Base-by-base conservation (phyloP, 2,329 filamentous ascomycete species). In the Colletotrichum brevisporum region DNA sequence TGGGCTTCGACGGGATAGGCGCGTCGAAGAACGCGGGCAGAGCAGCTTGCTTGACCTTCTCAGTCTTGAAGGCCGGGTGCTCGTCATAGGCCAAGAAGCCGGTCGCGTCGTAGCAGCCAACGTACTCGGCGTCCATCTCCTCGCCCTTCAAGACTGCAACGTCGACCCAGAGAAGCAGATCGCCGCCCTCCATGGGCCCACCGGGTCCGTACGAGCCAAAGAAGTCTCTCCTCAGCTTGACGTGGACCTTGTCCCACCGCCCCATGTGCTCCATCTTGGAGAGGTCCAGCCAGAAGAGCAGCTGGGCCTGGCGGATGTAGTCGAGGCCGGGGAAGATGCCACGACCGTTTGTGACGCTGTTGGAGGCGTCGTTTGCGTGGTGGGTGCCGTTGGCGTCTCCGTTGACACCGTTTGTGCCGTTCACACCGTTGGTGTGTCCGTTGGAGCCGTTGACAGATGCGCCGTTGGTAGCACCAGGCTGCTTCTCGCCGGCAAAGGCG, bases 191-290 rank as follows among this genome's bases (percentile, higher is more conserved):
- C 65, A 68, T 68, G 2, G 56, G 45, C 18, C 65, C 65, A 36
- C 65, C 65, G 36, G 65, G 65, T 12, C 65, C 65, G 18, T 68
- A 68, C 21, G 65, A 53, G 4, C 31, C 48, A 10, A 68, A 64
- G n/a, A 68, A 68, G 60, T 64, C 65, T 16, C 53, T 56, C 48
- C 65, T 68, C 16, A 68, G 65, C 54, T 68, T 68, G 39, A 68
- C 60, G 39, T 68, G 60, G 39, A 68, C 60, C 60, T 68, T 68
- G 41, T 68, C 65, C 31, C 43, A 53, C 21, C 65, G 21, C 16
- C 65, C 65, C 6, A 68, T 64, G 48, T 68, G 53, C 61, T 68
- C 65, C 65, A 64, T 68, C 31, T 68, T 68, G 16, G 65, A 68
- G 6, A 68, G 65, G 27, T 68, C 65, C 21, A 68, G 24, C 65